phyloP scores from a whole-genome alignment of 2,329 filamentous ascomycete genomes.

The Exophiala aquamarina region DNA sequence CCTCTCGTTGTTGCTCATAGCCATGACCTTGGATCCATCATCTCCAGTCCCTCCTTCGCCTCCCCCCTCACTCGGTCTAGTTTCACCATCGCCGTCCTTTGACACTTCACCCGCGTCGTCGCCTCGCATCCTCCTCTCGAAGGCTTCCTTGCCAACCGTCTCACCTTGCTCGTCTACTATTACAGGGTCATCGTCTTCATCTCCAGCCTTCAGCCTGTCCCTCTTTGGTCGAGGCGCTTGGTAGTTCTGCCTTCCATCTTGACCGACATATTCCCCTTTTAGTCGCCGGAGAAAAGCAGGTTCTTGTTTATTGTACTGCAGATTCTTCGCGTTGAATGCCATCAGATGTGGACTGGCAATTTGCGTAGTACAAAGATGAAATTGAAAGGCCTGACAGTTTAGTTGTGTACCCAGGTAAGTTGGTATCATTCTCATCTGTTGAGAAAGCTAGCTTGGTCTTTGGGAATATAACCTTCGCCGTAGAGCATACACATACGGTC shows the following conservation, averaged over 20 bases:
- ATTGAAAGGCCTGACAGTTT: no score
- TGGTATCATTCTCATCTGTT: no score
- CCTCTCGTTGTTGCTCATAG: slow-evolving; percentile 9
- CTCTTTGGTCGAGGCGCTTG: slow-evolving; percentile 27
- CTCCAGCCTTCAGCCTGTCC: slow-evolving; percentile 25
- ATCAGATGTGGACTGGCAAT: no score
- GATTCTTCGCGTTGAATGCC: slow-evolving; percentile 25
- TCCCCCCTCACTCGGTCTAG: no score
- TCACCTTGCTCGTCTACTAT: slow-evolving; percentile 29
- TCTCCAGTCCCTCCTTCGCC: no score
- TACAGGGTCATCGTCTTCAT: slow-evolving; percentile 28
- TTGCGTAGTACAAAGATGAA: no score
- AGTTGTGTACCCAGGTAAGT: no score
- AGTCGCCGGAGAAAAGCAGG: slow-evolving; percentile 28
- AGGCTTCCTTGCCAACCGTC: slow-evolving; percentile 24
- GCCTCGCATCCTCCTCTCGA: slow-evolving; percentile 19
- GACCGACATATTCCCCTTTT: slow-evolving; percentile 21
- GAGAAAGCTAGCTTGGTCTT: no score
- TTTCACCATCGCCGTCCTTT: not conserved
- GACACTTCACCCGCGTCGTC: not conserved
- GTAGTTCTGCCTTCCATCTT: slow-evolving; percentile 26
- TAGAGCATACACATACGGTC: no score
- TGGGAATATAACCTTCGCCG: no score
- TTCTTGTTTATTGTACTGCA: slow-evolving; percentile 27
- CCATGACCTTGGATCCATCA: not conserved